Conservation (phyloP, 2,329 filamentous ascomycete genomes). For the Chaetothyriales sp. region DNA sequence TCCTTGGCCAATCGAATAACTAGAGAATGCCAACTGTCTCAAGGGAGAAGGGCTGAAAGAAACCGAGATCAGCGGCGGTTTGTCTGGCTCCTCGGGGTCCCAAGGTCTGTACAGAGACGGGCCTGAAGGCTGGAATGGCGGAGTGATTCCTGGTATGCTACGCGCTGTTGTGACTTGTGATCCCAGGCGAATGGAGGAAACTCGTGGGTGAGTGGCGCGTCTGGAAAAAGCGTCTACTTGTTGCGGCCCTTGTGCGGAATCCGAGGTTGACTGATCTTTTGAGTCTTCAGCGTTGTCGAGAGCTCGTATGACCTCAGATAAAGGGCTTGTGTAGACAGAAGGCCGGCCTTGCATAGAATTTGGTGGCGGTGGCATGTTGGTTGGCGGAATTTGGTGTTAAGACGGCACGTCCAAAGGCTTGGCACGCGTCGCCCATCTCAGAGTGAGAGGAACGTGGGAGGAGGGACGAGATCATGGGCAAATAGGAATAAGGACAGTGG, state of each 20-base stretch:
- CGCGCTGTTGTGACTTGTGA: conserved; percentile 8
- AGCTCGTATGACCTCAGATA: not conserved
- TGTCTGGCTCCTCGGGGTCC: conserved; percentile 5
- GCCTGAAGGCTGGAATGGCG: conserved; percentile 13
- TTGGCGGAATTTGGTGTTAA: not conserved
- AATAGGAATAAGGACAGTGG: too few relatives aligned
- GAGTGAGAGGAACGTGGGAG: too few relatives aligned
- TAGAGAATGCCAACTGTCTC: conserved; percentile 13
- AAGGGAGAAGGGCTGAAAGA: conserved; percentile 9
- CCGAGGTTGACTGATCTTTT: not conserved
- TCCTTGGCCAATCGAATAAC: not conserved
- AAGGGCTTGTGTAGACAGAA: not conserved
- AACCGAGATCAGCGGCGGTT: not conserved
- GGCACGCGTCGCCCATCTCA: too few relatives aligned
- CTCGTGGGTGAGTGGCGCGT: conserved; percentile 10
- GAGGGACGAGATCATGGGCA: not conserved
- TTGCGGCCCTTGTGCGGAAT: not conserved
- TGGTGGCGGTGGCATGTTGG: not conserved
- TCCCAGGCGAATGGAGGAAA: conserved; percentile 13
- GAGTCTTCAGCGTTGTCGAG: not conserved
- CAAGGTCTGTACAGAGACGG: conserved; percentile 10
- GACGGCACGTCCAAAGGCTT: not conserved
- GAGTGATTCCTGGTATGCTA: conserved; percentile 12
- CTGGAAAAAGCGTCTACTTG: not conserved
- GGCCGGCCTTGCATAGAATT: not conserved